Evolutionary conservation across 768 basidiomycete species (phyloP), one percentile per base, ranked within the genome.

Genomic region (Boletus sensibilis): DNA sequence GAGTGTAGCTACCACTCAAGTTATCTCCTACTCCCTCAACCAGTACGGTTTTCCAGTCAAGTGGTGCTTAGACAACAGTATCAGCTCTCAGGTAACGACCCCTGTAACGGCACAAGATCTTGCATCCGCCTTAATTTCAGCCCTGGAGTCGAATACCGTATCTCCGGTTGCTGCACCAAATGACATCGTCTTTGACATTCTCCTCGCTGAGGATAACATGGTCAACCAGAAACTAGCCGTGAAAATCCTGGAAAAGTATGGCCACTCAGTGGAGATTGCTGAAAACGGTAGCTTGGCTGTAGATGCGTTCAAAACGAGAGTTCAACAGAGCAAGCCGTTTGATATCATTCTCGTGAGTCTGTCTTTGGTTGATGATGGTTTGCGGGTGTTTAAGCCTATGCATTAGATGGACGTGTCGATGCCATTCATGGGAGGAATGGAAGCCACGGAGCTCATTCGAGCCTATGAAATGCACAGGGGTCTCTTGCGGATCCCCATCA

Each of bases 401-500:
- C 45, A 14, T 31, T 58, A 96, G 91, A 98, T 98, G 96, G 95
- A 98, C 65, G 89, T 97, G 14, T 97, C 94, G 12, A 95, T 96
- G 93, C 93, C 94, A 7, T 88, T 95, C 74, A 98, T 98, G 93
- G 94, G 95, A 48, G 95, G 96, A 60, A 93, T 96, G 87, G 95
- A 99, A 73, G 93, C 96, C 1, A 99, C 97, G 0, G 88, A 94
- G 61, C 78, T 92, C 55, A 97, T 98, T 58, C 85, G 96, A 50
- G 81, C 84, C 37, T 92, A 86, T 67, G 96, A 98, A 75, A 75
- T 80, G 68, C 80, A 86, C 59, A 84, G 84, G 60, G 79, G 84
- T 9, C 76, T 93, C 31, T 68, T 83, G 16, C 81, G 86, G 2
- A 92, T 86, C 7, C 96, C 97, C 1, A 98, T 99, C 63, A 93